These are phyloP conservation scores for Peltaster fructicola DNA, from an alignment of 2,329 filamentous ascomycete species.

Conservation along the genomic window DNA sequence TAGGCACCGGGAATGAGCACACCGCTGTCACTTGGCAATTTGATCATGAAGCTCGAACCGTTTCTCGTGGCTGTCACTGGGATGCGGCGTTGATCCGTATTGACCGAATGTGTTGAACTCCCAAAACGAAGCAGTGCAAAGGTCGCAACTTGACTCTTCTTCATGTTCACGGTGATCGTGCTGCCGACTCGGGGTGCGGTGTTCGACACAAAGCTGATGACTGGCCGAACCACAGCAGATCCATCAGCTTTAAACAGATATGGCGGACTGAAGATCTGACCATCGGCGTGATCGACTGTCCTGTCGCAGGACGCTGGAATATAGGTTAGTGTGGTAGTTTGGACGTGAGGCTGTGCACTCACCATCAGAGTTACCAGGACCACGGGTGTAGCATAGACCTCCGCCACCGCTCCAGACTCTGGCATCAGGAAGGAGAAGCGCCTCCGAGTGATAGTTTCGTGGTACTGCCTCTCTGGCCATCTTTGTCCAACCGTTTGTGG, in stretches of 20 bases:
- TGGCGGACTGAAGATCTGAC: conserved; percentile 37
- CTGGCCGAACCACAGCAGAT: conserved; percentile 23
- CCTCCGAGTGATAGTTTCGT: conserved; percentile 33
- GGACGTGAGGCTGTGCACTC: too few relatives aligned
- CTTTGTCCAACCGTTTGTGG: conserved; percentile 6
- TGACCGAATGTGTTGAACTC: conserved; percentile 36
- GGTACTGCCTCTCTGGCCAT: conserved; percentile 18
- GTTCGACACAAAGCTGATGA: conserved; percentile 21
- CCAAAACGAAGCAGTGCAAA: conserved; percentile 33
- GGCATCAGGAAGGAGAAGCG: conserved; percentile 33
- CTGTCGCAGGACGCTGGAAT: too few relatives aligned
- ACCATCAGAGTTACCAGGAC: conserved; percentile 1
- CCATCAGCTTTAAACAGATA: conserved; percentile 36
- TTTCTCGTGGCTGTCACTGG: conserved; percentile 19
- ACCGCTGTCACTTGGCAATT: conserved; percentile 30
- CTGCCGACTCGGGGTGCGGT: conserved; percentile 17
- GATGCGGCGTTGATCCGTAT: conserved; percentile 40
- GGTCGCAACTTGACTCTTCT: background rate
- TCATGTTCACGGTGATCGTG: conserved; percentile 15
- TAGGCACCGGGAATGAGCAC: conserved; percentile 36
- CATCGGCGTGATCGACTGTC: conserved; percentile 34
- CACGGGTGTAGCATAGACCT: conserved; percentile 32
- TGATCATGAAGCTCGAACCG: conserved; percentile 22
- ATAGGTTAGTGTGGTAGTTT: too few relatives aligned
- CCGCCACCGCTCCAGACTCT: conserved; percentile 35